These are phyloP conservation scores for Penium margaritaceum DNA, from an alignment of 139 green algal species.

Conservation along the genomic window DNA sequence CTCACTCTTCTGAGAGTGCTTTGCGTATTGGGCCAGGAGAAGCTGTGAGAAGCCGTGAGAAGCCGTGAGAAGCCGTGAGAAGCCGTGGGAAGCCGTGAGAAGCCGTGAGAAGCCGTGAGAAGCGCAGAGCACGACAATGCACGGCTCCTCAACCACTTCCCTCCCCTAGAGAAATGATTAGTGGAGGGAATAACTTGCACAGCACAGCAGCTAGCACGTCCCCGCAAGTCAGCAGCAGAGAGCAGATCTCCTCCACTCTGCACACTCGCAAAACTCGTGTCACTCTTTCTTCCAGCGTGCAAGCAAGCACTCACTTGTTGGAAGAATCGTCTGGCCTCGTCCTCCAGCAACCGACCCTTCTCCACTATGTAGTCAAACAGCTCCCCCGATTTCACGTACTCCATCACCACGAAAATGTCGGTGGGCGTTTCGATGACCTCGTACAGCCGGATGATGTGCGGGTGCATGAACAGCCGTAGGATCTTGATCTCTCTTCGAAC, in stretches of 20 bases:
- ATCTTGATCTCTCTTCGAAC: slow-evolving; percentile 77
- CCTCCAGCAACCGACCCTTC: slow-evolving; percentile 90
- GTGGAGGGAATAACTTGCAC: background rate
- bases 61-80: too few relatives aligned
- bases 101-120: too few relatives aligned
- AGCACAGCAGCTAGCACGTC: background rate
- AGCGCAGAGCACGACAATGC: background rate
- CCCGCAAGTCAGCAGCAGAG: background rate
- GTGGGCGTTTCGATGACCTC: slow-evolving; percentile 92
- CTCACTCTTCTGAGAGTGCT: too few relatives aligned
- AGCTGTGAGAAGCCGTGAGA: too few relatives aligned
- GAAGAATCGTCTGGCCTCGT: slow-evolving; percentile 95
- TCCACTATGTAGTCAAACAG: slow-evolving; percentile 99
- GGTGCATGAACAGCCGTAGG: slow-evolving; percentile 96
- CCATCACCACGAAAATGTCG: slow-evolving; percentile 99
- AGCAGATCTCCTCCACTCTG: too few relatives aligned
- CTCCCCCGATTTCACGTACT: slow-evolving; percentile 94
- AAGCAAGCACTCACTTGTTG: slow-evolving; percentile 74
- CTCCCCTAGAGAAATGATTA: background rate
- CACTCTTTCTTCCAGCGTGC: background rate
- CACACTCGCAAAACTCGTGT: too few relatives aligned
- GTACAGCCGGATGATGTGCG: slow-evolving; percentile 97
- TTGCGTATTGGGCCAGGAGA: too few relatives aligned
- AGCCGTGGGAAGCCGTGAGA: too few relatives aligned
- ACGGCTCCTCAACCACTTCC: background rate